Base-by-base conservation (phyloP, 208 protist species). In the Acanthamoeba sp. region DNA sequence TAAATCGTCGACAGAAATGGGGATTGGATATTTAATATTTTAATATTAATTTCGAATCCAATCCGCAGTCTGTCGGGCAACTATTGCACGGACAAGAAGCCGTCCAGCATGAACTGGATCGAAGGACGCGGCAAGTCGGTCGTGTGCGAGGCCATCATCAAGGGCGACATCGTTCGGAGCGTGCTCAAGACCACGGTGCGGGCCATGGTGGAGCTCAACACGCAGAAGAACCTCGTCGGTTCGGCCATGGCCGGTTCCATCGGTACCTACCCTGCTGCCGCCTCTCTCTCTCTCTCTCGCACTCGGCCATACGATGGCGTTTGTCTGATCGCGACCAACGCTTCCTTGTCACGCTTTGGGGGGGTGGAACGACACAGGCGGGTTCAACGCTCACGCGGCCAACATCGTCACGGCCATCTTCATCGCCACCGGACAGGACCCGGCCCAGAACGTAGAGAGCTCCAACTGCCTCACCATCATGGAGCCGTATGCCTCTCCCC, bases 81-180 rank as follows among this genome's bases (percentile, higher is more conserved):
- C 96, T 98, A 98, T 89, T 99, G 99, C 97, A 99, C 98, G 10
- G 99, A 99, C 96, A 99, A 99, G 97, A 99, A 99, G 96, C 98
- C 98, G 20, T 98, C 99, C 1, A 98, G 98, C 20, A 96, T 99
- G 69, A 99, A 99, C 97, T 99, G 98, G 98, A 98, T 99, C 64
- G 97, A 99, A 48, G 99, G 99, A 32, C 97, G 99, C 90, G 99
- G 99, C 55, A 99, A 99, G 95, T 97, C 96, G 12, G 99, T 99
- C 20, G 97, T 99, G 20, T 97, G 96, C n/a, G 99, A 99, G 95
- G 98, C 99, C 40, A 87, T 97, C 48, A 97, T 99, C 95, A 96
- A 96, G 59, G 96, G 78, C 45, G 96, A 98, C 22, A 95, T 99
- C 12, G 98, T 99, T 34, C 94, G 98, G 82, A 97, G 96, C 14